Evolutionary conservation across 78 protist species (phyloP).

Genomic region (Parvularia atlantis): DNA sequence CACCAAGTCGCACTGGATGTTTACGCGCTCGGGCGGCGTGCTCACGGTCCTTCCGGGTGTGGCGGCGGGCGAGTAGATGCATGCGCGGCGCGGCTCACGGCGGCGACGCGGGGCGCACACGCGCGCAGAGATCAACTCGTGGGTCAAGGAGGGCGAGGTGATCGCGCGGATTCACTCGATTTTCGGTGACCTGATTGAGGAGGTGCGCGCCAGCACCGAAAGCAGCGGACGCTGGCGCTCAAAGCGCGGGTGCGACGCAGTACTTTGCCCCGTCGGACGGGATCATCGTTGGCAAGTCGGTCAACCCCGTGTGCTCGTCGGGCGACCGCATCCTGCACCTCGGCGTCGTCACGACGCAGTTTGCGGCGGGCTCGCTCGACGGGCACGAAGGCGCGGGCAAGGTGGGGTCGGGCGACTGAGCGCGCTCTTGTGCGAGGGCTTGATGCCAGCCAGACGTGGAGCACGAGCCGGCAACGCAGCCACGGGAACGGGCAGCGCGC

Average conservation of each 20-base stretch:
- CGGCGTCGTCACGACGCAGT: too few relatives aligned
- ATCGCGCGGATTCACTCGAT: not conserved
- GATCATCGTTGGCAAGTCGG: conserved; percentile 17
- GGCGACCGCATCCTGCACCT: conserved; percentile 37
- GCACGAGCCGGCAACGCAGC: too few relatives aligned
- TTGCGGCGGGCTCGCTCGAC: too few relatives aligned
- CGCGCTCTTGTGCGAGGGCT: too few relatives aligned
- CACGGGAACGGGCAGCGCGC: too few relatives aligned
- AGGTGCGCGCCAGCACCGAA: too few relatives aligned
- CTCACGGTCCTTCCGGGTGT: conserved; percentile 15
- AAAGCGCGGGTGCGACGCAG: too few relatives aligned
- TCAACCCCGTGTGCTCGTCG: conserved; percentile 19
- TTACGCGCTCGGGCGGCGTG: conserved; percentile 17
- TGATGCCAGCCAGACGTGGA: too few relatives aligned
- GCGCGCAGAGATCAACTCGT: not conserved
- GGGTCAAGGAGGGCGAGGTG: conserved; percentile 9
- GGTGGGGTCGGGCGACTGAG: too few relatives aligned
- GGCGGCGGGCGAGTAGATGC: conserved; percentile 4
- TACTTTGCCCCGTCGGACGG: conserved; percentile 19
- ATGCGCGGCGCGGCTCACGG: not conserved
- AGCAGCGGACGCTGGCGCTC: too few relatives aligned
- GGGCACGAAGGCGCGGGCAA: too few relatives aligned
- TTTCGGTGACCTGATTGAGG: conserved; percentile 18
- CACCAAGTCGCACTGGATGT: conserved; percentile 15
- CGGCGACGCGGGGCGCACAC: not conserved